Evolutionary conservation across 2,329 filamentous ascomycete genomes (phyloP).

Genomic region (Cladosporium sp.): DNA sequence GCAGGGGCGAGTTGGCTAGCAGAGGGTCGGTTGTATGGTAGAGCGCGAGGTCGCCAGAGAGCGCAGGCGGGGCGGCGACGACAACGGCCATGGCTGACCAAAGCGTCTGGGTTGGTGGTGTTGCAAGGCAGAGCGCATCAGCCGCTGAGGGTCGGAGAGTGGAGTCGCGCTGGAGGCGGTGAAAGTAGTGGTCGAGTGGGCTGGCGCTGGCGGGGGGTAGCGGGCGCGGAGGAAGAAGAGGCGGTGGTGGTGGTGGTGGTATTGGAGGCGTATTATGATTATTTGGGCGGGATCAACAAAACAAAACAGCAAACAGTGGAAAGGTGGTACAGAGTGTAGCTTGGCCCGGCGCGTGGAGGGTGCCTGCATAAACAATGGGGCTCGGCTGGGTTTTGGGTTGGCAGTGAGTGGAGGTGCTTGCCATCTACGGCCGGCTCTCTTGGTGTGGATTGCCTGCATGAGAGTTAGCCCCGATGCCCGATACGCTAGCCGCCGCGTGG

Average conservation of each 20-base stretch:
- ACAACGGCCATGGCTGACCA: constrained; percentile 17
- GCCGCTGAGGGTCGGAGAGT: constrained; percentile 9
- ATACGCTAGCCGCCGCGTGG: neutral
- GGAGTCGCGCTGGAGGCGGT: constrained; percentile 9
- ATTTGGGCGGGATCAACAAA: neutral
- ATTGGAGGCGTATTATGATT: neutral
- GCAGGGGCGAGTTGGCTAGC: constrained; percentile 75
- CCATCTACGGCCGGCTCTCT: neutral
- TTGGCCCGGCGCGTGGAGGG: neutral
- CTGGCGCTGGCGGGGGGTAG: neutral
- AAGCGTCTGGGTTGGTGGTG: neutral
- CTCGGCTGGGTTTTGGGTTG: neutral
- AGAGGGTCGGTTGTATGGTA: constrained; percentile 87
- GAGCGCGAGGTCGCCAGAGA: constrained; percentile 81
- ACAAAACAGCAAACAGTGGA: constrained; percentile 7
- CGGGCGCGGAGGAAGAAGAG: neutral
- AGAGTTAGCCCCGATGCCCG: neutral
- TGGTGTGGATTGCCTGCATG: neutral
- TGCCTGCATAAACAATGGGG: constrained; percentile 9
- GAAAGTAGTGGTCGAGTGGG: neutral
- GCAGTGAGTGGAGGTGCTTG: neutral
- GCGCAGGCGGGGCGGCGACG: constrained; percentile 68
- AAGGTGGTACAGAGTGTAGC: constrained; percentile 5
- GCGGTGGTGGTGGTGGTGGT: neutral
- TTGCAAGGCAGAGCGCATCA: constrained; percentile 14